Evolutionary conservation across 345 rosid genomes (phyloP), one percentile per base, ranked within the genome.

Genomic region (Clarkia xantiana): DNA sequence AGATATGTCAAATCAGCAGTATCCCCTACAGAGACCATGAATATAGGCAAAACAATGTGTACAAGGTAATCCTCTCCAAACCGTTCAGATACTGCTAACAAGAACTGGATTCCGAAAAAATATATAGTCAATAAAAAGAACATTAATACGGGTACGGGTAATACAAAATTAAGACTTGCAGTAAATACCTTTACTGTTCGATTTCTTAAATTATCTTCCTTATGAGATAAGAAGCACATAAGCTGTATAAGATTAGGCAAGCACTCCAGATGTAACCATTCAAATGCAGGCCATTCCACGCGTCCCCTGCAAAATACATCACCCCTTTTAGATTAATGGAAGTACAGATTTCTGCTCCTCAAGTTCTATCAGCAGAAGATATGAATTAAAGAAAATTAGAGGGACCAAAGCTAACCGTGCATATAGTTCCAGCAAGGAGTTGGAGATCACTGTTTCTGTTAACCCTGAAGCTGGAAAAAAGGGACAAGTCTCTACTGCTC

Each of bases 191-290:
- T 25, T 29, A 23, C 52, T 47, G 58, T 78, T 65, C 79, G 82
- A 58, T 72, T 86, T 75, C 94, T 72, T 72, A 90, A 70, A 66
- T 66, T 76, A 59, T 90, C 97, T 67, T 90, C 97, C 62, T 90
- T 90, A 54, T 60, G 91, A 34, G 94, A 84, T 61, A 90, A 71
- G 80, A 83, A 63, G 76, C 82, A 79, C 56, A 80, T 72, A 62
- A 90, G 66, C 56, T 79, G 83, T 64, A 86, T 73, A 69, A 90
- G 68, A 68, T 67, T 76, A 53, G 95, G 79, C 67, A 86, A 77
- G 89, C 97, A 90, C 61, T 83, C 88, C 4, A 70, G 75, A 72
- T 83, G 84, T 78, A 86, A 75, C 97, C 97, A 90, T 61, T 83
- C 94, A 71, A 90, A 90, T 63, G 70, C 71, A 45, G 78, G 86